Base-by-base conservation (phyloP, 306 rosid genomes). In the Dryas octopetala region DNA sequence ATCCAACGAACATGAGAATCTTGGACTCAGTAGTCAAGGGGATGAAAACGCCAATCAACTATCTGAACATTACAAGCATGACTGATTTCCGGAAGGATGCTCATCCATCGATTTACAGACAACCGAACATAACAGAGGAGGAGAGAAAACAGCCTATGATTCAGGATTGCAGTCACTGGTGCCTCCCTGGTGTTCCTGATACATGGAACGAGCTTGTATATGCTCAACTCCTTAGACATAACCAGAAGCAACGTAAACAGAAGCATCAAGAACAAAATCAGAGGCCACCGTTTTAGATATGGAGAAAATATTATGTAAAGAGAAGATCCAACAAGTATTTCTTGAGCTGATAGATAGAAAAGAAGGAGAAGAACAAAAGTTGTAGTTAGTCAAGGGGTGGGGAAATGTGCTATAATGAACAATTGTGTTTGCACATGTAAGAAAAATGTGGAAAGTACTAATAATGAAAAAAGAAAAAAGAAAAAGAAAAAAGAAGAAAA, bases 121-220 rank as follows among this genome's bases (percentile, higher is more conserved):
- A 26, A 86, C 81, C 82, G 38, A 80, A 86, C 44, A 63, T 84
- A 75, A 78, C 86, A 4, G 80, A n/a, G 63, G 87, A 47, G 62
- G 89, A 89, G 71, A 47, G 62, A 5, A 44, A 52, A 12, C 41
- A 52, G 7, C 84, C 85, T 1, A 74, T 83, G 49, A 45, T 52
- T 70, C 90, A 89, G 73, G 93, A 88, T 78, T 89, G 93, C 74
- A 86, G 87, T 49, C 93, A 89, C 82, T 89, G 93, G 93, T 86
- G 90, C 78, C 70, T 88, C 76, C 93, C 93, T 12, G 93, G 93
- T 48, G 89, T 86, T 43, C 93, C 89, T 9, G 89, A 89, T 74
- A 76, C 87, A 44, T 86, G 90, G 90, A 88, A 89, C 41, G 86
- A 89, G 58, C 49, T 78, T 5, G 10, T 78, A 13, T 78, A 70